These are phyloP conservation scores for Alternaria sp. DNA, from an alignment of 2,329 filamentous ascomycete genomes.

Conservation along the genomic window DNA sequence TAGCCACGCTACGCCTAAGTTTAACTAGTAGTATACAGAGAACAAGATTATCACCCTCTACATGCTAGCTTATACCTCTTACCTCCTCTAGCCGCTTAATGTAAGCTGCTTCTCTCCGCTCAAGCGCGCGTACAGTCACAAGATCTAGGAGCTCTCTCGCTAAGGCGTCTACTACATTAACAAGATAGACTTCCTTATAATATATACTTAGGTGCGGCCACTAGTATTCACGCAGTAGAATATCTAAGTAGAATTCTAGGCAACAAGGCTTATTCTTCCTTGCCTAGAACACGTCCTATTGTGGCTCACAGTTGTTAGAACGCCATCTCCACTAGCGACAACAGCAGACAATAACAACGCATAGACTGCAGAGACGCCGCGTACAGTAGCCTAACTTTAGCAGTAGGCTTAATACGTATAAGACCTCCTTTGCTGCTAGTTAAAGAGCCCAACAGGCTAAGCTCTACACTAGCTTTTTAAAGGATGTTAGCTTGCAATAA, in stretches of 20 bases:
- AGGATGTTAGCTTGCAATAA: neutral
- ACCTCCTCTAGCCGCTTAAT: slow-evolving; percentile 54
- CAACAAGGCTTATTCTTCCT: slow-evolving; percentile 24
- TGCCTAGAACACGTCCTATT: neutral
- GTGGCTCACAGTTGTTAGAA: neutral
- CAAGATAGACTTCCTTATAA: slow-evolving; percentile 5
- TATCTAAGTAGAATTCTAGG: slow-evolving; percentile 4
- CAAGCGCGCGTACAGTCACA: slow-evolving; percentile 21
- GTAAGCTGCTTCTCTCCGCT: slow-evolving; percentile 50
- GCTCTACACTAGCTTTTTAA: neutral
- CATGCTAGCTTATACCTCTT: slow-evolving; percentile 40
- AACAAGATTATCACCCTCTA: too few species aligned
- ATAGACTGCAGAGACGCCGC: too few species aligned
- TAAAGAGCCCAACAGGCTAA: neutral
- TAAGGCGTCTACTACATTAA: slow-evolving; percentile 1
- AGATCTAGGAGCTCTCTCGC: neutral
- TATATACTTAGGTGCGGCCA: neutral
- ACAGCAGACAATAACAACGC: slow-evolving; percentile 1
- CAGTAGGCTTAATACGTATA: neutral
- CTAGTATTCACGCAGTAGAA: neutral
- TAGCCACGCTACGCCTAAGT: slow-evolving; percentile 47
- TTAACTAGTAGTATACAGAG: too few species aligned
- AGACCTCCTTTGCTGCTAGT: neutral
- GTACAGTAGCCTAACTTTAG: neutral
- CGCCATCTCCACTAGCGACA: slow-evolving; percentile 3